A percentile compares a stretch with the other conserved stretches of the same genome.
Conservation (phyloP, 192 early-diverging fungal genomes). For the Phlyctochytrium arcticum region DNA sequence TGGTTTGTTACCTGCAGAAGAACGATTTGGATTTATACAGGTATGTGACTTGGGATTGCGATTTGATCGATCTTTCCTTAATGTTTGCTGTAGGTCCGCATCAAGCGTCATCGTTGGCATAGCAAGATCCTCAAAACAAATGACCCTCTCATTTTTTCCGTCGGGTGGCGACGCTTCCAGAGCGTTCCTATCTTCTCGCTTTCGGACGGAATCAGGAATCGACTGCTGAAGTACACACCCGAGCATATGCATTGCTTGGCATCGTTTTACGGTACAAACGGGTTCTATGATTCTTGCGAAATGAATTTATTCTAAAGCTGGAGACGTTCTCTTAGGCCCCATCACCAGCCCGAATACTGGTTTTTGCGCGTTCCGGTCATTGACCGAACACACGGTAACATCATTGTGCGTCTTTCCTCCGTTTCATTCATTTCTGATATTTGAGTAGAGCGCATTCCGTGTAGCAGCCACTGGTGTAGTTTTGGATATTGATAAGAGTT, state of each 20-base stretch:
- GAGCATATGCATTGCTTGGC: conserved; percentile 99
- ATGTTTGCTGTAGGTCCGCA: conserved; percentile 58
- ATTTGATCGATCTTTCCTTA: background rate
- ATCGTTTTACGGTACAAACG: conserved; percentile 71
- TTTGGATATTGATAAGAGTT: conserved; percentile 86
- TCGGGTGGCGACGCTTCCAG: conserved; percentile 99
- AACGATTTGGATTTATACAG: conserved; percentile 91
- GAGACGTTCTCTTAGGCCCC: conserved; percentile 56
- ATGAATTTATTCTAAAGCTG: background rate
- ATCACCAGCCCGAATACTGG: conserved; percentile 92
- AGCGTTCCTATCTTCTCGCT: conserved; percentile 92
- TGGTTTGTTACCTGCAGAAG: conserved; percentile 82
- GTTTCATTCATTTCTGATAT: background rate
- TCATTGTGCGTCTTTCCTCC: background rate
- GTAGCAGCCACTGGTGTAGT: conserved; percentile 95
- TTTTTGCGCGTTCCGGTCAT: conserved; percentile 87
- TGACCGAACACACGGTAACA: conserved; percentile 54
- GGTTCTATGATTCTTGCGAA: background rate
- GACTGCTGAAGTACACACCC: conserved; percentile 99
- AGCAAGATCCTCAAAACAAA: conserved; percentile 94
- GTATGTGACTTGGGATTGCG: too few species aligned
- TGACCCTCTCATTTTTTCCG: conserved; percentile 94
- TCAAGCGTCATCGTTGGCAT: conserved; percentile 98
- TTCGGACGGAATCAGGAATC: conserved; percentile 78
- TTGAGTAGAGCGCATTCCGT: conserved; percentile 61